Conservation (phyloP, 2,329 filamentous ascomycete genomes). For the Talaromyces sp. region DNA sequence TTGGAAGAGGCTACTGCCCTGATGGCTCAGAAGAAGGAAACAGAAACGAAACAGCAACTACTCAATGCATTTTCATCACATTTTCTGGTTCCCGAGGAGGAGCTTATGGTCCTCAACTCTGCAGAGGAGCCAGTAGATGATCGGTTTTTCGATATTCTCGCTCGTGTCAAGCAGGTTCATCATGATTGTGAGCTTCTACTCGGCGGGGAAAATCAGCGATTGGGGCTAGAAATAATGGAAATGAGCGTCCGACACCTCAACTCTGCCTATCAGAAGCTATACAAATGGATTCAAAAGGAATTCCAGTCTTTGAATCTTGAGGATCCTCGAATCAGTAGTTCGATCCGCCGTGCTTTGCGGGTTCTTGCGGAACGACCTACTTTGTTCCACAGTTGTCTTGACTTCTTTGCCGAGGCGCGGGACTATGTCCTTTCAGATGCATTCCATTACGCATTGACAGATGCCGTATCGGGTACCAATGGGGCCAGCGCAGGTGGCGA, state of each 20-base stretch:
- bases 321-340: slow-evolving; percentile 85
- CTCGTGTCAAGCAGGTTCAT: slow-evolving; percentile 81
- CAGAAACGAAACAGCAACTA: slow-evolving; percentile 78
- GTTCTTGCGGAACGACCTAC: slow-evolving; percentile 87
- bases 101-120: slow-evolving; percentile 73
- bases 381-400: slow-evolving; percentile 89
- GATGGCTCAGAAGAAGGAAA: slow-evolving; percentile 70
- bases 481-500: slow-evolving; percentile 57
- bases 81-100: slow-evolving; percentile 82
- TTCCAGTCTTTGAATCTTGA: slow-evolving; percentile 92
- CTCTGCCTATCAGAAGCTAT: slow-evolving; percentile 90
- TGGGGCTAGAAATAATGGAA: slow-evolving; percentile 90
- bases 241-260: slow-evolving; percentile 85
- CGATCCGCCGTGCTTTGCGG: slow-evolving; percentile 79
- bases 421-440: slow-evolving; percentile 85
- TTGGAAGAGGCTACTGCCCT: slow-evolving; percentile 76
- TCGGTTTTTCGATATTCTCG: slow-evolving; percentile 75
- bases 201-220: slow-evolving; percentile 83
- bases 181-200: slow-evolving; percentile 87
- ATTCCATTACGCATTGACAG: slow-evolving; percentile 86
- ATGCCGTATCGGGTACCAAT: slow-evolving; percentile 53
- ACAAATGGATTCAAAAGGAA: slow-evolving; percentile 91
- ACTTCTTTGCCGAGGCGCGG: slow-evolving; percentile 88
- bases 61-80: slow-evolving; percentile 76
- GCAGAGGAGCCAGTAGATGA: slow-evolving; percentile 82